Evolutionary conservation across 139 green algal genomes (phyloP).

Genomic region (Mesotaenium endlicherianum): DNA sequence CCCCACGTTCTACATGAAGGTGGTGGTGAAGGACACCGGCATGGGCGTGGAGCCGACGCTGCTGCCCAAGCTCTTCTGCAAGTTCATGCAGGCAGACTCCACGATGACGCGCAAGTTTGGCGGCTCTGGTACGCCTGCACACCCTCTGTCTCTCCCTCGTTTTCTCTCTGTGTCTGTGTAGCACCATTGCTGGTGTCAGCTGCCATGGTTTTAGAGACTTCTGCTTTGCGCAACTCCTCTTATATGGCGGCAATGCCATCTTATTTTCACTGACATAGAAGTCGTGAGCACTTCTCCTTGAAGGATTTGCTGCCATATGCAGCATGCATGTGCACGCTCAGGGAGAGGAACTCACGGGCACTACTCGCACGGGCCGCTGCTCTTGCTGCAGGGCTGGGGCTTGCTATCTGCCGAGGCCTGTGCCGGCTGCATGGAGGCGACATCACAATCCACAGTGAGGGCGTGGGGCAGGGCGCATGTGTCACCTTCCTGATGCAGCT

Average conservation of each 20-base stretch:
- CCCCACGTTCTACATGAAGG: neutral
- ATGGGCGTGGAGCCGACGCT: neutral
- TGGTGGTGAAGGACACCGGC: conserved; percentile 12
- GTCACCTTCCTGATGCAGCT: no score
- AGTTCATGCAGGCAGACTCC: conserved; percentile 16
- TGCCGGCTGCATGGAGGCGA: conserved; percentile 22
- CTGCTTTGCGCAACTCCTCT: no score
- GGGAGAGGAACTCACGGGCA: no score
- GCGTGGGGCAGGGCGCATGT: conserved; percentile 2
- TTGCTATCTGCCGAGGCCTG: conserved; percentile 17
- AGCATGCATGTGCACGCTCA: no score
- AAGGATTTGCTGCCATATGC: no score
- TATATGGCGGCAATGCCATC: no score
- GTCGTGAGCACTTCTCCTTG: no score
- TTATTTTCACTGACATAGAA: no score
- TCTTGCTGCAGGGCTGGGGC: conserved; percentile 13
- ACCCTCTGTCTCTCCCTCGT: neutral
- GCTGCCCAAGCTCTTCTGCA: conserved; percentile 3
- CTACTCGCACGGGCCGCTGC: no score
- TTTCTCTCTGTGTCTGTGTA: no score
- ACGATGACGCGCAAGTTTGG: conserved; percentile 1
- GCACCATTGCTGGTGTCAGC: no score
- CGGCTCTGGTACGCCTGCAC: conserved; percentile 1
- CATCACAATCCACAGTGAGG: conserved; percentile 13
- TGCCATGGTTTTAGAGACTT: no score